Evolutionary conservation across 2,329 filamentous ascomycete species (phyloP), one percentile per base, ranked within the genome.

Genomic region (Chalara sp.): DNA sequence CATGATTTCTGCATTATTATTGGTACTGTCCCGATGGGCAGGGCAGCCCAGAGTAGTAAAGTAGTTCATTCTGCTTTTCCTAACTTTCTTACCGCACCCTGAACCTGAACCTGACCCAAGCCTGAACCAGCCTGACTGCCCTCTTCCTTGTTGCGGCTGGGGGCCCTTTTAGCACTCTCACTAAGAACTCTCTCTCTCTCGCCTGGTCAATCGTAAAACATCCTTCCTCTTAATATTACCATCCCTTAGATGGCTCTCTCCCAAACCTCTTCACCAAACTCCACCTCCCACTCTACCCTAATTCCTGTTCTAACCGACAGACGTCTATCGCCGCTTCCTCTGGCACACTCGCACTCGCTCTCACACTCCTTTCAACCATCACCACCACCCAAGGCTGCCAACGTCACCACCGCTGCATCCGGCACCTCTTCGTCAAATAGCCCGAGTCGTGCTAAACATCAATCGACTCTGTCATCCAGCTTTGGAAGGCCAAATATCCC

Each of bases 381-480:
- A 40, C 44, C 51, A 48, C 31, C 58, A 56, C 47, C 56, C 21
- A 21, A 21, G 21, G 21, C 21, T 21, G 3, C 21, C 21, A 21
- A 21, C 21, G 21, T 21, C 21, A 21, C 21, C 21, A 21, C 21
- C 21, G 3, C 21, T 21, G 21, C 21, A 21, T 21, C 21, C 21
- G 21, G 21, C 21, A 21, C 21, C 21, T 21, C 21, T 21, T 21
- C 21, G 21, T 21, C 21, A 21, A 3, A 21, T 21, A 21, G 21
- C 21, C 21, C 21, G 21, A 21, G 21, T 21, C 21, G 21, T 21
- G 21, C 21, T 21, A 21, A 63, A 46, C 63, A 58, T 28, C 62
- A 63, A 47, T 61, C 62, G 21, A 53, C 58, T 8, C 54, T 53
- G 8, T 60, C 59, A 1, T 57, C 56, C 42, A 59, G 45, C 37